Evolutionary conservation across 371 early-diverging fungal species (phyloP).

Genomic region (Smittium culicis): DNA sequence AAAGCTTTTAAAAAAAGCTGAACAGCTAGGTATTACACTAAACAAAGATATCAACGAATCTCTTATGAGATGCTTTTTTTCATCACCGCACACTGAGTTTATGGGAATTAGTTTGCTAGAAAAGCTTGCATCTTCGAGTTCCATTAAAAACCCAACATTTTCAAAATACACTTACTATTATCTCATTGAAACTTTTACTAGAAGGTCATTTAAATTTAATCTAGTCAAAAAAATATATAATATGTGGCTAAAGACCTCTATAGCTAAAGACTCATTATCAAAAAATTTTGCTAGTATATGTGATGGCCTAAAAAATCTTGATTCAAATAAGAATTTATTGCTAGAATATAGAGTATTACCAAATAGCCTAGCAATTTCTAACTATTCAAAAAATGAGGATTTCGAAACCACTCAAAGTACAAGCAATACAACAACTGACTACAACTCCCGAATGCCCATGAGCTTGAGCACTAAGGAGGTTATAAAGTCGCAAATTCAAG

Average conservation of each 20-base stretch:
- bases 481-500: too few species aligned
- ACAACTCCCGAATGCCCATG: too few species aligned
- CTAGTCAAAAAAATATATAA: not conserved
- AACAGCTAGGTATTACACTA: not conserved
- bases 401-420: too few species aligned
- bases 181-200: not conserved
- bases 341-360: not conserved
- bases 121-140: not conserved
- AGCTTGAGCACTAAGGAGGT: too few species aligned
- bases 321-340: not conserved
- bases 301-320: not conserved
- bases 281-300: not conserved
- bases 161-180: not conserved
- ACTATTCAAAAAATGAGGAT: too few species aligned
- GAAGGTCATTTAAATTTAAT: not conserved
- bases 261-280: not conserved
- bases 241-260: not conserved
- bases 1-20: not conserved
- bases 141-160: not conserved
- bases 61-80: slow-evolving; percentile 3
- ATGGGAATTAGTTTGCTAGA: not conserved
- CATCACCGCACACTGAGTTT: not conserved
- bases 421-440: too few species aligned
- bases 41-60: not conserved
- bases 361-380: not conserved